Base-by-base conservation (phyloP, 495 filamentous ascomycete species). In the Talaromyces nanjingensis region DNA sequence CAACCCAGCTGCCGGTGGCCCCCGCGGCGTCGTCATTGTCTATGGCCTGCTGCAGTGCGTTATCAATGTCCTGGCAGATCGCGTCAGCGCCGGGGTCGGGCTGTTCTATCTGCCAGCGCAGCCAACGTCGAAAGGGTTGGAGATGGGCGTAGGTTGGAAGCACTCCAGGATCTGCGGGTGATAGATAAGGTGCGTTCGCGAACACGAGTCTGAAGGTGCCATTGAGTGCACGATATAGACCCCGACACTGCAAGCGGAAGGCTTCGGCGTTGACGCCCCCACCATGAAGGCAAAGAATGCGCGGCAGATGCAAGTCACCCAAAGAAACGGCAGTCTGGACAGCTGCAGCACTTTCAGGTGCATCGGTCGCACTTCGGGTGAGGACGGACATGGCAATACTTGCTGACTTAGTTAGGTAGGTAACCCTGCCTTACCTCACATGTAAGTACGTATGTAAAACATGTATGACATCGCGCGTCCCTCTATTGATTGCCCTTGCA, bases 71-170 rank as follows among this genome's bases (percentile, higher is more conserved):
- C 20, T 20, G 20, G 24, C 54, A 45, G 22, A 62, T 58, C n/a
- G 54, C 58, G 1, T 58, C 62, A 2, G 65, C n/a, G 20, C 55
- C 65, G 4, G 45, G 42, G 11, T 67, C 53, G n/a, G 65, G 56
- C 9, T 76, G 69, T 18, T 77, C 77, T 24, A 74, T 74, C 18
- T 72, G 68, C 82, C 75, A 85, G 42, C 76, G 73, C 66, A 86
- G 73, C 86, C 81, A 89, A 27, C 83, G 79, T 29, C 80, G 74
- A 69, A 84, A 89, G 2, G 87, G 85, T 6, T 76, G 83, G 52
- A 76, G 77, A 34, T 76, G 74, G 39, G 74, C 72, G 70, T 85
- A 74, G 6, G 68, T 70, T 22, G 75, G 65, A 33, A 72, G 69
- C 37, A 76, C 67, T 9, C 71, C 83, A 34, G 73, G 83, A 6